A percentile compares a stretch with the other conserved stretches of the same genome.
These are phyloP conservation scores for Hamamelis virginiana DNA, from an alignment of 164 flowering plant species.

Conservation along the genomic window DNA sequence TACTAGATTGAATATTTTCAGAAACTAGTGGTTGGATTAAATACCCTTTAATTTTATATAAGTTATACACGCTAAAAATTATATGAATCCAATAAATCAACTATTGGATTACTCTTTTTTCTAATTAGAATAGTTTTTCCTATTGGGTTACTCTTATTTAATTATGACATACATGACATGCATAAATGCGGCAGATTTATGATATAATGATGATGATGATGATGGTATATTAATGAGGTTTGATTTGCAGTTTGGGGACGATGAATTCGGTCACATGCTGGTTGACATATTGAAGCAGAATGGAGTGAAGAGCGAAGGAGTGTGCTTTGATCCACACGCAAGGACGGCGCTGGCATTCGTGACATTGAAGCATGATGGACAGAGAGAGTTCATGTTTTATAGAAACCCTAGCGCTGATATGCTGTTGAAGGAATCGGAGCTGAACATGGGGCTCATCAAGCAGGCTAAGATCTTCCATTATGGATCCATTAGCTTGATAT, in stretches of 20 bases:
- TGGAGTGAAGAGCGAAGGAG: constrained; percentile 51
- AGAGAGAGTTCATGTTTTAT: constrained; percentile 77
- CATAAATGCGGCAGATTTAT: no score
- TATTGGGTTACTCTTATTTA: no score
- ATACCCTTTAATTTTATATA: no score
- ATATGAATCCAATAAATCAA: no score
- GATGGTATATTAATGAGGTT: no score
- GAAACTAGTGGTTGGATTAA: no score
- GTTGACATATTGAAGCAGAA: constrained; percentile 50
- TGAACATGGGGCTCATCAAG: constrained; percentile 48
- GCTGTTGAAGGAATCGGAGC: constrained; percentile 56
- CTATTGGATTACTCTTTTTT: no score
- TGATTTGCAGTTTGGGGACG: constrained; percentile 71
- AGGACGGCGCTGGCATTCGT: constrained; percentile 79
- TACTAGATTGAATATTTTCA: no score
- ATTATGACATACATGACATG: no score
- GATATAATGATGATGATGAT: no score
- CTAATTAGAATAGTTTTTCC: no score
- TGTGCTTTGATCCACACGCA: constrained; percentile 52
- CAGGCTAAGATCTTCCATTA: constrained; percentile 62
- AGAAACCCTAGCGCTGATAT: constrained; percentile 79
- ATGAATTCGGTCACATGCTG: constrained; percentile 77
- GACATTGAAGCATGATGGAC: constrained; percentile 51
- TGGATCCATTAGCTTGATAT: constrained; percentile 75
- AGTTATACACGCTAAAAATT: no score